Conservation (phyloP, 495 filamentous ascomycete species). For the Hapsidospora chrysogenum region DNA sequence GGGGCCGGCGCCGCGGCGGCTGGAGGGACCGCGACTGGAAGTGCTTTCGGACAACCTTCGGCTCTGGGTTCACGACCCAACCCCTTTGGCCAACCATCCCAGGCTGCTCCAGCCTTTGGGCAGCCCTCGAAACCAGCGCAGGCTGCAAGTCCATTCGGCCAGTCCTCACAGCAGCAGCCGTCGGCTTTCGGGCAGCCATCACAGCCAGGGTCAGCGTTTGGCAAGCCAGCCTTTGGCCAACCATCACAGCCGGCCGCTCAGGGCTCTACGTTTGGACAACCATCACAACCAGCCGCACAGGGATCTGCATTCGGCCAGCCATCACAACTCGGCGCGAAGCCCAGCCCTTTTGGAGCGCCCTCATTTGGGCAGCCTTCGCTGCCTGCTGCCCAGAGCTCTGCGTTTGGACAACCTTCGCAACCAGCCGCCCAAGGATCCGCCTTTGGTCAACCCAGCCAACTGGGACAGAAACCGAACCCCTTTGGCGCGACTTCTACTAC, state of each 20-base stretch:
- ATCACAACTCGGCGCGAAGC: conserved; percentile 17
- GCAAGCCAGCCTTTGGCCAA: conserved; percentile 22
- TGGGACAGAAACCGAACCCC: conserved; percentile 2
- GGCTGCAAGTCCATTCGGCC: conserved; percentile 16
- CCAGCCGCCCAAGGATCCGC: conserved; percentile 10
- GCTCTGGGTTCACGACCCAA: conserved; percentile 20
- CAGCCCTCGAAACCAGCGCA: conserved; percentile 14
- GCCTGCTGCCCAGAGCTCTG: conserved; percentile 14
- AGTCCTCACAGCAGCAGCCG: conserved; percentile 20
- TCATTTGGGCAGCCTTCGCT: conserved; percentile 25
- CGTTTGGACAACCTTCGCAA: conserved; percentile 20
- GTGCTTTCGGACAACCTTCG: conserved; percentile 27
- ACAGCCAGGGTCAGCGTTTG: conserved; percentile 15
- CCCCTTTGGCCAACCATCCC: conserved; percentile 18
- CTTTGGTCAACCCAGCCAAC: conserved; percentile 8
- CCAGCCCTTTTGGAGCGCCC: conserved; percentile 8
- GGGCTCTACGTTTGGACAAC: conserved; percentile 13
- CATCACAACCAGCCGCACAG: conserved; percentile 12
- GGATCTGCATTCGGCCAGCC: conserved; percentile 15
- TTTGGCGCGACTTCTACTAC: conserved; percentile 7
- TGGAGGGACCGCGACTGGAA: conserved; percentile 2
- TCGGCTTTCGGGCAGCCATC: conserved; percentile 25
- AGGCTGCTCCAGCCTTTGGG: conserved; percentile 8
- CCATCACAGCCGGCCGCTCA: conserved; percentile 19
- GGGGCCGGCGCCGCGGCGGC: conserved; percentile 5